Base-by-base conservation (phyloP, 2,329 filamentous ascomycete species). In the Alternaria sp. region DNA sequence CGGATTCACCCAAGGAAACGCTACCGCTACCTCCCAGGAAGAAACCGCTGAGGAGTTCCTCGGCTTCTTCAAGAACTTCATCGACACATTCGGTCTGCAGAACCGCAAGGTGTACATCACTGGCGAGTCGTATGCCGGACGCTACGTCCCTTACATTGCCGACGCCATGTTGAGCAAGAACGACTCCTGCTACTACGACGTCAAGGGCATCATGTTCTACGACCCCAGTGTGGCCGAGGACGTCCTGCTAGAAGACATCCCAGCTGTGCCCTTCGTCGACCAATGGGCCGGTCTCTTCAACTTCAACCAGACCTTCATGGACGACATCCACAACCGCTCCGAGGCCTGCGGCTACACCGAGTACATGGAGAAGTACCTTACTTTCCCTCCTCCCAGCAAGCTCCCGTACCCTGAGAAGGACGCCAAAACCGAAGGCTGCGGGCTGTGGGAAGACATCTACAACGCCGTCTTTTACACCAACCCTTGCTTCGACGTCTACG, bases 401-500 rank as follows among this genome's bases (percentile, higher is more conserved):
- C 84, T 92, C 17, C 90, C 89, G 0, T 76, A 75, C 0, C 80
- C 82, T 28, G 83, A 87, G 6, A 85, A 66, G 54, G 77, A 81
- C 25, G 68, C 80, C 36, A 80, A 80, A 0, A 68, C 75, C n/a
- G 73, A 80, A 0, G 84, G 83, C 5, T 94, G 91, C 75, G 82
- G 83, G 53, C 72, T 92, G 19, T 91, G 85, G 70, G 77, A 84
- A 61, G 81, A 85, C 21, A 85, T 92, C 28, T 82, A 81, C 69
- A 68, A 83, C 0, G 89, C 88, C 28, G 85, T 85, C 8, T 65
- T 83, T 5, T 73, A 81, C 1, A 78, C 87, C 32, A 96, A 96
- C 80, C 92, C 92, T 0, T 96, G 93, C 82, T 96, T 91, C 80
- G 88, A 93, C 76, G 82, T 92, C 11, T 96, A 95, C 80, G 87